Evolutionary conservation across 179 eudicot genomes (phyloP).

Genomic region (Camellia oleifera): DNA sequence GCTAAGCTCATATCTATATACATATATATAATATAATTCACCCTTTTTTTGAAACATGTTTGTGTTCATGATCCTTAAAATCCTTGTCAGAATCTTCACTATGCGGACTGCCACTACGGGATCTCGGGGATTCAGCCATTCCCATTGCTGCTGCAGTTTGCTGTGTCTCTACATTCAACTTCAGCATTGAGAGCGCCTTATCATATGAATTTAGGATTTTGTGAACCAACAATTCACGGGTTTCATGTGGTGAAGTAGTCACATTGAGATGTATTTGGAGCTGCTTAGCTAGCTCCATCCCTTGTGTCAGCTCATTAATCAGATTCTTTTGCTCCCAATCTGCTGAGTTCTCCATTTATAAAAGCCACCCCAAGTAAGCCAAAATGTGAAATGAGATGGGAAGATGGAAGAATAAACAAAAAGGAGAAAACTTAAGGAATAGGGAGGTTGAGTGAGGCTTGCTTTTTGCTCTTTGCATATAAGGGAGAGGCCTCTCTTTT

Average conservation of each 20-base stretch:
- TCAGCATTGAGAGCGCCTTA: conserved; percentile 39
- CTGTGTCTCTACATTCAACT: conserved; percentile 1
- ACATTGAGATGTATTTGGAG: conserved; percentile 48
- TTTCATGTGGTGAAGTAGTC: conserved; percentile 27
- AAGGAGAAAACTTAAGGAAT: not conserved
- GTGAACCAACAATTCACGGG: conserved; percentile 30
- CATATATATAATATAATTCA: not conserved
- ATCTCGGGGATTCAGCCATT: conserved; percentile 38
- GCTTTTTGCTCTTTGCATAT: not conserved
- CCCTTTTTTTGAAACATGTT: conserved; percentile 48
- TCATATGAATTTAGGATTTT: conserved; percentile 51
- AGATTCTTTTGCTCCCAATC: conserved; percentile 28
- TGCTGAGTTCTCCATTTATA: conserved; percentile 35
- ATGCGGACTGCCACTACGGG: conserved; percentile 56
- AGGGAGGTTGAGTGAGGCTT: not conserved
- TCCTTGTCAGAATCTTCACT: conserved; percentile 50
- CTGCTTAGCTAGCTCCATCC: conserved; percentile 58
- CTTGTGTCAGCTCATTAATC: conserved; percentile 55
- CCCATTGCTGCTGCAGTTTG: conserved; percentile 4
- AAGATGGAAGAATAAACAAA: not conserved
- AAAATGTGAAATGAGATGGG: not conserved
- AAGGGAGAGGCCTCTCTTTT: not conserved
- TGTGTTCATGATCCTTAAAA: conserved; percentile 30
- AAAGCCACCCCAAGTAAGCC: not conserved
- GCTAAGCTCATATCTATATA: too few species aligned